A percentile compares a stretch with the other conserved stretches of the same genome.
These are phyloP conservation scores for Acanthamoeba culbertsoni DNA, from an alignment of 208 protist species.

Conservation along the genomic window DNA sequence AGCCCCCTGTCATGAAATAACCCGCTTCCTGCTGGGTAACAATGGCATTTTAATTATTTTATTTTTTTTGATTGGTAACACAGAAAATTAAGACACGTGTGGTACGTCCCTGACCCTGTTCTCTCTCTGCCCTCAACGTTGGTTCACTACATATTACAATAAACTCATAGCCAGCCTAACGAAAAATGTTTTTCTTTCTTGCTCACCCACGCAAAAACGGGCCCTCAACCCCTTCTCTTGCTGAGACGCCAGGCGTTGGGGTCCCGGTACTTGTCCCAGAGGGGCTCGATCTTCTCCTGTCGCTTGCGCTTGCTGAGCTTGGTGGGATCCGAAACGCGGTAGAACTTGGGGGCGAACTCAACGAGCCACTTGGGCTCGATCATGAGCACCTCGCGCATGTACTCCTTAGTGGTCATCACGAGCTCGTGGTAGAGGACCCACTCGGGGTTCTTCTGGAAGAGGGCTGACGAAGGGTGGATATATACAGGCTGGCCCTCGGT, in stretches of 20 bases:
- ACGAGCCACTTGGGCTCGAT: conserved; percentile 81
- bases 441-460: conserved; percentile 72
- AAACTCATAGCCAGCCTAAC: too few species aligned
- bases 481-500: conserved; percentile 63
- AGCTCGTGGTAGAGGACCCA: conserved; percentile 84
- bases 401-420: conserved; percentile 76
- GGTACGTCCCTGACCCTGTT: too few species aligned
- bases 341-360: conserved; percentile 84
- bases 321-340: conserved; percentile 63
- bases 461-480: conserved; percentile 79
- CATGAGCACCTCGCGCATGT: conserved; percentile 77
- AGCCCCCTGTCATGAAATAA: too few species aligned
- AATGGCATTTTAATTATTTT: too few species aligned
- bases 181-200: not conserved
- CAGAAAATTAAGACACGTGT: too few species aligned
- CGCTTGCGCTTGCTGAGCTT: conserved; percentile 56
- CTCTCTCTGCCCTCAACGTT: too few species aligned
- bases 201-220: not conserved
- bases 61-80: too few species aligned
- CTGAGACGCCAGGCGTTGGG: conserved; percentile 57
- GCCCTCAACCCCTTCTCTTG: conserved; percentile 20
- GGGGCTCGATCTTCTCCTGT: conserved; percentile 57
- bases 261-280: conserved; percentile 59
- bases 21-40: too few species aligned
- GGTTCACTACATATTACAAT: too few species aligned